Base-by-base conservation (phyloP, 1,284 basidiomycete genomes). In the Fomitiporia mediterranea region DNA sequence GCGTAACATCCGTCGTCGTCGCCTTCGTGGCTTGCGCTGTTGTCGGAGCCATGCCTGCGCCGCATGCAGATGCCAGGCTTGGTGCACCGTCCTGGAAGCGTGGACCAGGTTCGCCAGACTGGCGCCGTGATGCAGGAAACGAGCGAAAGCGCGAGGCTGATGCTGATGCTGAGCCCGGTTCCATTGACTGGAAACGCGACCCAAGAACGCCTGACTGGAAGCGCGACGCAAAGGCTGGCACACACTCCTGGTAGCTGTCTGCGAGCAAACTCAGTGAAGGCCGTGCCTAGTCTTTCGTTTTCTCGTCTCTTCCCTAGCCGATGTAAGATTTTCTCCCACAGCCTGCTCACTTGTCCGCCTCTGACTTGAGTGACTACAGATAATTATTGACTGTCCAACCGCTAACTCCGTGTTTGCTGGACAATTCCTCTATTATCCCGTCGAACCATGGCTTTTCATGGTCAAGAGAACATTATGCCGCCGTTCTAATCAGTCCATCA, bases 171-270 rank as follows among this genome's bases (percentile, higher is more conserved):
- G 42, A 43, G 42, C n/a, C 42, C 39, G 39, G 19, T 9, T 15
- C 39, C n/a, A 15, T 21, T 15, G 39, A 1, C 9, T 43, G 42
- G 17, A 23, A 23, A 15, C 42, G 42, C 42, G 42, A 43, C 27
- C 21, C 42, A 4, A 27, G 49, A 39, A 37, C 49, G 19, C 17
- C 49, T 13, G 21, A 37, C 49, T 51, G 35, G 49, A 51, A 51
- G 34, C 49, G 49, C 11, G 49, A 51, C 17, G n/a, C 42, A 8
- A 25, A 43, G 7, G 42, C 42, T 15, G 21, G 27, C 2, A 21
- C 21, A 19, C 11, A 43, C 17, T 13, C 35, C 35, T 37, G 17
- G 42, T 21, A 19, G 21, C 11, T 23, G 42, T 23, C 4, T 4
- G 37, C 15, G 4, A 4, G 15, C 37, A 13, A 13, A 13, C 4